Conservation (phyloP, 306 rosid species). For the Begonia loranthoides region DNA sequence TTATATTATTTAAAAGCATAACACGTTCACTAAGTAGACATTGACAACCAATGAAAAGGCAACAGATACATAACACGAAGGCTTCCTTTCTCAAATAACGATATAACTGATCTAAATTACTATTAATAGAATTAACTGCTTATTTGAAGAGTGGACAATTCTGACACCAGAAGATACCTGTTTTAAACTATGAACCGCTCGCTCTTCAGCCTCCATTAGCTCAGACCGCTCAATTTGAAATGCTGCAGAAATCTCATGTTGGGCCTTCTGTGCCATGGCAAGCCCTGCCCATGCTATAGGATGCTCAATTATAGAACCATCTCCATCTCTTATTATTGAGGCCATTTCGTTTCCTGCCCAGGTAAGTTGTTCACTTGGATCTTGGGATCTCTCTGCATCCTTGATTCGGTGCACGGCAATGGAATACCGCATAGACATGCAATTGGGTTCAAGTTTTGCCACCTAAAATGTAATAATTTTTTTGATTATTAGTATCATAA, state of each 20-base stretch:
- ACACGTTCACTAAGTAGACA: no score
- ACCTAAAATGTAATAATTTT: conserved; percentile 27
- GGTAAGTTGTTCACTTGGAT: conserved; percentile 63
- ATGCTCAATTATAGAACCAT: conserved; percentile 52
- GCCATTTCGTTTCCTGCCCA: conserved; percentile 99
- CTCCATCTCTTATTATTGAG: conserved; percentile 82
- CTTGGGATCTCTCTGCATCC: conserved; percentile 96
- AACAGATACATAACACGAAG: no score
- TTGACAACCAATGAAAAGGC: no score
- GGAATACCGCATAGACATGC: conserved; percentile 87
- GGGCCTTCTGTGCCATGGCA: conserved; percentile 90
- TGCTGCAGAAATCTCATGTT: conserved; percentile 76
- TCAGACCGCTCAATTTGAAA: conserved; percentile 50
- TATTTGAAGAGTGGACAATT: neutral
- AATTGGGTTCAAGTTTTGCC: conserved; percentile 81
- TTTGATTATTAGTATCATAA: neutral
- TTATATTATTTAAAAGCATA: no score
- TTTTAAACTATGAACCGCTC: conserved; percentile 54
- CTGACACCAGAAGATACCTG: conserved; percentile 36
- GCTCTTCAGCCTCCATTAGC: conserved; percentile 60
- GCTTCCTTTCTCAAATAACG: no score
- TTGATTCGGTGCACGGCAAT: conserved; percentile 71
- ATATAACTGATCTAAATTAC: no score
- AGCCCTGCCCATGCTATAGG: conserved; percentile 91
- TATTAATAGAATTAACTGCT: no score